Base-by-base conservation (phyloP, 2,329 filamentous ascomycete species). In the Cercospora sp. region DNA sequence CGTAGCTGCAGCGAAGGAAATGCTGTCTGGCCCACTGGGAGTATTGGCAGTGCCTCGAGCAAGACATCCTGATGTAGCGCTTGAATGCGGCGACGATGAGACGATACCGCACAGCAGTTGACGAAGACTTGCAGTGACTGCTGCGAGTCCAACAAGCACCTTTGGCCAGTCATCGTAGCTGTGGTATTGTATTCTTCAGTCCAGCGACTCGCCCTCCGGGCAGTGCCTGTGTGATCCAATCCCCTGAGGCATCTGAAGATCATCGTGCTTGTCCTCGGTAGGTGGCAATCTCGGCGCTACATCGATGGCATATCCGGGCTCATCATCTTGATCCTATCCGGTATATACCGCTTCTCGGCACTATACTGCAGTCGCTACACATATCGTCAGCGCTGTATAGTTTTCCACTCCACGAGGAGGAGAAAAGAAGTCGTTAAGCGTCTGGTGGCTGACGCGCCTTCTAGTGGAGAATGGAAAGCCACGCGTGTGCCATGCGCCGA, bases 401-500 rank as follows among this genome's bases (percentile, higher is more conserved):
- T 55, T 55, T 55, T 55, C 49, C 49, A 55, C 13, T 55, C 24
- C 49, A 28, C 21, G 24, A n/a, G 37, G 37, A 43, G 37, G 37
- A 24, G 13, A 53, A 16, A 53, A 8, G 6, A 55, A 28, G 49
- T 55, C 24, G 49, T 55, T 10, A 55, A 55, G 49, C 49, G 24
- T 55, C 7, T 55, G 49, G 49, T 55, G 49, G 49, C 49, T 55
- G 49, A 55, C 6, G 26, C 49, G 26, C 10, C 24, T 5, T 26
- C 49, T 18, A 30, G 49, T 55, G 49, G 49, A 55, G 49, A 55
- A 55, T 55, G 49, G 37, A 28, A 55, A 13, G 49, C 49, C 49
- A 55, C 49, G 49, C 49, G 49, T 55, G 49, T 55, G 49, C 49
- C 49, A 28, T 55, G 49, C 49, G 49, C 49, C 49, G 49, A 55